A percentile compares a stretch with the other conserved stretches of the same genome.
Evolutionary conservation across 768 basidiomycete genomes (phyloP).

Genomic region (Suillus luteus): DNA sequence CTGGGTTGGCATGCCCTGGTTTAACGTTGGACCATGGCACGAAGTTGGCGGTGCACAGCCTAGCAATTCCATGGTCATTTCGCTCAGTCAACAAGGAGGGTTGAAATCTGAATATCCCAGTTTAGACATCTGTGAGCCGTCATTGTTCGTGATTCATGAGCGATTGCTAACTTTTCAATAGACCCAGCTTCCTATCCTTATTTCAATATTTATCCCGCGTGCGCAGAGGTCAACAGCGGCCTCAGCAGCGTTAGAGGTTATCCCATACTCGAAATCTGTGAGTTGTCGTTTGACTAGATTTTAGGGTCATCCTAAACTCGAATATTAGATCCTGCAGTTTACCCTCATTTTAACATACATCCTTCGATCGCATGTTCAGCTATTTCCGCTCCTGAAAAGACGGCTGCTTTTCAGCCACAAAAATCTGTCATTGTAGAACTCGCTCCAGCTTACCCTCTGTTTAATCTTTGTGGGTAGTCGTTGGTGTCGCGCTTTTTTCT

Average conservation of each 20-base stretch:
- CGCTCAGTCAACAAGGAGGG: conserved; percentile 12
- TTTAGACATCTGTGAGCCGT: conserved; percentile 32
- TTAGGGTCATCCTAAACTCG: not conserved
- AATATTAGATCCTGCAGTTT: conserved; percentile 39
- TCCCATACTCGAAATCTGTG: conserved; percentile 21
- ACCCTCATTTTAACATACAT: conserved; percentile 46
- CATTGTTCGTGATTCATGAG: not conserved
- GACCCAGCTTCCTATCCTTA: conserved; percentile 45
- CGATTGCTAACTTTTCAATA: conserved; percentile 25
- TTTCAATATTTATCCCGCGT: conserved; percentile 42
- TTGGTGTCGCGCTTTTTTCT: not conserved
- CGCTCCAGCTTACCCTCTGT: conserved; percentile 18
- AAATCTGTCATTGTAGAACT: conserved; percentile 16
- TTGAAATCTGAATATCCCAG: conserved; percentile 25
- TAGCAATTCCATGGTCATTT: not conserved
- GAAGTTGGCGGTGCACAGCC: conserved; percentile 15
- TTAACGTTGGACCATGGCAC: conserved; percentile 36
- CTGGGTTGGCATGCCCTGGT: conserved; percentile 25
- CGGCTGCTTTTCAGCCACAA: not conserved
- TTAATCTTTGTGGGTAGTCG: conserved; percentile 38
- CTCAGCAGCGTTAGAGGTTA: conserved; percentile 18
- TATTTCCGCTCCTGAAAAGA: not conserved
- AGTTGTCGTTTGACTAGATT: not conserved
- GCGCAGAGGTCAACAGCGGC: conserved; percentile 3
- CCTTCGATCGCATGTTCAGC: conserved; percentile 25